Evolutionary conservation across 208 protist species (phyloP), one percentile per base, ranked within the genome.

Genomic region (Leishmania turanica): DNA sequence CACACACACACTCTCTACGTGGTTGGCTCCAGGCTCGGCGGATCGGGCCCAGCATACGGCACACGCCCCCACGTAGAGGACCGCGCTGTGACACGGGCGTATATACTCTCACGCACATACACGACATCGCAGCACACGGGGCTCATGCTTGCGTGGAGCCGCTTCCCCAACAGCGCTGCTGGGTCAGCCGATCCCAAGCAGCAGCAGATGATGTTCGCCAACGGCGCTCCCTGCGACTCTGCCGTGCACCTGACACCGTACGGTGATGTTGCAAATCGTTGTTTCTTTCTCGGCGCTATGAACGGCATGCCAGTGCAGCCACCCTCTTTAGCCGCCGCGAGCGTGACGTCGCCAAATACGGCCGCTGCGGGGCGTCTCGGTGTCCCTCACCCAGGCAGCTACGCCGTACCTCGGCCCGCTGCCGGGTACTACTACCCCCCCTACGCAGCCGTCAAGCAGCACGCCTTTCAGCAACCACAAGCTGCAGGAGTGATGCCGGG

Each of bases 161-260:
- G 64, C 58, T 72, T 45, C 49, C 47, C 49, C 53, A 31, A 60
- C 56, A 34, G 24, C 70, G 40, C 45, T 19, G 24, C 66, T 54
- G 72, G 66, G 40, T 24, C 66, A 68, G 31, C 31, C 62, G 31
- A 40, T 47, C 66, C 5, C 31, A 47, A 17, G n/a, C 58, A 84
- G 54, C 72, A 58, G 53, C 65, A 65, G 54, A 58, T 76, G 34
- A 75, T 75, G 56, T 78, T 66, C 31, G 15, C 47, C 60, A 75
- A 54, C 37, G 58, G 66, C 0, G 42, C 56, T 66, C 13, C 31
- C 53, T 45, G 21, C 49, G 51, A 19, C 72, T 9, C 45, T 27
- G 53, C 45, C 42, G 58, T 34, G n/a, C 40, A 8, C 60, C 40
- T 56, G 65, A 19, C 69, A 24, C 2, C 53, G 27, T n/a, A 37